Conservation (phyloP, 2,329 filamentous ascomycete species). For the Fusarium tjaetaba region DNA sequence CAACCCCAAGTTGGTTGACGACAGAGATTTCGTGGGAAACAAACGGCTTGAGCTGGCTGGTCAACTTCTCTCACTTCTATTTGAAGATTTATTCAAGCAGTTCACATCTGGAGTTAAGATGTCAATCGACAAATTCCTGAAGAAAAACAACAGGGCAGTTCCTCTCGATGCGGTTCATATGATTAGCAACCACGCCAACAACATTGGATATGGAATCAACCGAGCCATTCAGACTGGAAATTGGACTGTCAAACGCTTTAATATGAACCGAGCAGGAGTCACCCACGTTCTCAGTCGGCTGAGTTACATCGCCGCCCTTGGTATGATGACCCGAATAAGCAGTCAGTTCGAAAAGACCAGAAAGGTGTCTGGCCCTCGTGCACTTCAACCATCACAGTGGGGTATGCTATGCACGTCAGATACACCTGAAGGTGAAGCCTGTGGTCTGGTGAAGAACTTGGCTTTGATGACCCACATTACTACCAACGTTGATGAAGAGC, state of each 20-base stretch:
- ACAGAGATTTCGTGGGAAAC: slow-evolving; percentile 97
- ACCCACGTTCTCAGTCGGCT: slow-evolving; percentile 95
- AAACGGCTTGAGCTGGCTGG: slow-evolving; percentile 95
- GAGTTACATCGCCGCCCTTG: slow-evolving; percentile 95
- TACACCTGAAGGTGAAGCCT: slow-evolving; percentile 98
- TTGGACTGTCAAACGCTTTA: slow-evolving; percentile 97
- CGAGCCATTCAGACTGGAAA: slow-evolving; percentile 97
- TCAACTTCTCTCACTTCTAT: slow-evolving; percentile 90
- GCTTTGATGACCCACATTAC: slow-evolving; percentile 99
- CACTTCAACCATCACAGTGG: slow-evolving; percentile 96
- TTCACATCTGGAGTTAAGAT: slow-evolving; percentile 90
- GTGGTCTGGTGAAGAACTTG: slow-evolving; percentile 96
- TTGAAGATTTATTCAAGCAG: slow-evolving; percentile 98
- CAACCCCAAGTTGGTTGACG: slow-evolving; percentile 89
- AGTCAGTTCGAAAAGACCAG: slow-evolving; percentile 99
- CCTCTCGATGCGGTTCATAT: slow-evolving; percentile 88
- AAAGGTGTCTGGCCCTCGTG: slow-evolving; percentile 95
- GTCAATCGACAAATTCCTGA: slow-evolving; percentile 94
- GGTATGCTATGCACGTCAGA: slow-evolving; percentile 98
- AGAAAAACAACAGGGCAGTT: slow-evolving; percentile 89
- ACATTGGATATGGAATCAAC: slow-evolving; percentile 93
- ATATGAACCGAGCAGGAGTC: slow-evolving; percentile 97
- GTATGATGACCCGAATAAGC: slow-evolving; percentile 99
- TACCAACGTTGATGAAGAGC: slow-evolving; percentile 92
- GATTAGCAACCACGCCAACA: slow-evolving; percentile 83